Base-by-base conservation (phyloP, 2,329 filamentous ascomycete species). In the Epichloe brachyelytri region DNA sequence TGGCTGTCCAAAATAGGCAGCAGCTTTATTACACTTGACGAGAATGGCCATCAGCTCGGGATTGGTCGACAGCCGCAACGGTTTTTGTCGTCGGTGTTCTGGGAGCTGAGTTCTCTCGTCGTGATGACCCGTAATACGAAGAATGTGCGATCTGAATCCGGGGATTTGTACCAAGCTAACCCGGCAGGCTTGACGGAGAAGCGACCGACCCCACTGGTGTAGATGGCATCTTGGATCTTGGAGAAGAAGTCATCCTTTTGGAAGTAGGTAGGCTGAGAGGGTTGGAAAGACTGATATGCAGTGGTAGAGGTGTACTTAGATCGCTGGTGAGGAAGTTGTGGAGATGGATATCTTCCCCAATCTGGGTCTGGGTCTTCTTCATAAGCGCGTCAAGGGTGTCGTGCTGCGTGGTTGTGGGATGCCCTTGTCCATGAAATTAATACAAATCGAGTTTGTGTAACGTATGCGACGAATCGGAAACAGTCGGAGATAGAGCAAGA, bases 221-320 rank as follows among this genome's bases (percentile, higher is more conserved):
- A 41, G 4, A 85, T 57, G 8, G 67, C 59, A 1, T 65, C 62
- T 37, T 68, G 64, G 5, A 95, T 64, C 0, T 67, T 65, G 4
- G 76, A 67, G 5, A 85, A 70, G 62, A 95, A 96, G 0, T 56
- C 58, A 30, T 84, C 79, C 57, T 87, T 88, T 56, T 75, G n/a
- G 82, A 74, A 0, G 86, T 89, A 46, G 73, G 71, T 34, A 98
- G 78, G 12, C 82, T 77, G 48, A 97, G 71, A 0, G 93, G 85
- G 5, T 88, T 78, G 7, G 93, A 97, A 6, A 98, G 76, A 58
- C 89, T 95, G 61, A 98, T 82, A 67, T 98, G 93, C 45, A 98
- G 75, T 3, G 91, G 91, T 47, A 88, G 72, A 5, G 85, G 82
- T 5, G 82, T 81, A 52, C 82, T 86, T 0, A 96, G 77, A 53